Base-by-base conservation (phyloP, 768 basidiomycete genomes). In the Astraeus odoratus region DNA sequence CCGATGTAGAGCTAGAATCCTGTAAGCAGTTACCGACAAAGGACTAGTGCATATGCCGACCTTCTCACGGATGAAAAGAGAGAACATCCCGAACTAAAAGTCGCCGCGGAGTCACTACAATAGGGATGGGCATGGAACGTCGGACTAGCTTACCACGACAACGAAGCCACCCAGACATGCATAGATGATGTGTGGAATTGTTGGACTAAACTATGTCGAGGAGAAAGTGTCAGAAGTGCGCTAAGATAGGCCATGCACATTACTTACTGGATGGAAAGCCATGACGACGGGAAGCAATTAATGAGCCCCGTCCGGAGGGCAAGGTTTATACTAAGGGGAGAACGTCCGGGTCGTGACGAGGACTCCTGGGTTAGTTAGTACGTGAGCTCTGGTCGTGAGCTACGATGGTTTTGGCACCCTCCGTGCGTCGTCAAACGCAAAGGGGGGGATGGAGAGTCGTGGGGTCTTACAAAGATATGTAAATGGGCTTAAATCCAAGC, bases 51-150 rank as follows among this genome's bases (percentile, higher is more conserved):
- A n/a, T 9, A 61, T n/a, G n/a, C 69, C 34, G 43, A 84, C 86
- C 70, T 77, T 81, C 70, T 94, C 91, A 58, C 93, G 84, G 55
- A 97, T 76, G 53, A 97, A 79, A 5, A 94, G 74, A 3, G 90
- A 92, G 68, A 94, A 89, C 89, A 95, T 92, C 63, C 90, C 90
- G 65, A 95, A 96, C 87, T 92, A 48, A 6, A 35, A 20, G 15
- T 25, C n/a, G 26, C 26, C 7, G 15, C 5, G 7, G 1, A 12
- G n/a, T 37, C 13, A 20, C 16, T 13, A 23, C 20, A 18, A 36
- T 12, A 36, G 43, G 20, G 22, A 45, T 4, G 10, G 9, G 9
- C 23, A 1, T 22, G 10, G 25, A 25, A 18, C 15, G 20, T 15
- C 23, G n/a, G 40, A 25, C 16, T 31, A 8, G 69, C 80, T 56